Percentiles rank a stretch among this genome's conserved stretches.
Conservation (phyloP, 352 stramenopile genomes). For the Plasmopara viticola region DNA sequence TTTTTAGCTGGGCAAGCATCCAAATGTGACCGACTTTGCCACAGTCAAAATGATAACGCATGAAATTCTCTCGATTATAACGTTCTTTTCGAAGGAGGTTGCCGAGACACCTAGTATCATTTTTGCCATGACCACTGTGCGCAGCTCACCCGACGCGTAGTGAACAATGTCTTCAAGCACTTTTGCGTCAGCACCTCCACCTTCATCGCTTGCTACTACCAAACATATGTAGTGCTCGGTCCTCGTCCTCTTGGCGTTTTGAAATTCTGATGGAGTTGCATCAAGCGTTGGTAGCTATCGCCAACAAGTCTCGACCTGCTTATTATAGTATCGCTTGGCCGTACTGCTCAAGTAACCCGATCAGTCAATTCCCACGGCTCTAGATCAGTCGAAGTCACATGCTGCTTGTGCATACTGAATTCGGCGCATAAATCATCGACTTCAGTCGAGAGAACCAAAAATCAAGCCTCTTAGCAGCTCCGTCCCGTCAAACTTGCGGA, state of each 20-base stretch:
- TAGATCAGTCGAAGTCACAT: no score
- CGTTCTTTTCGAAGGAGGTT: conserved; percentile 1
- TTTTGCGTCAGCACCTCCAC: no score
- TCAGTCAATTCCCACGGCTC: no score
- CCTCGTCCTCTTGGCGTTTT: no score
- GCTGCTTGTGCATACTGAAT: not conserved
- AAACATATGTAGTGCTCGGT: no score
- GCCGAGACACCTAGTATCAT: no score
- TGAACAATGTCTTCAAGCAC: no score
- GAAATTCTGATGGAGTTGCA: not conserved
- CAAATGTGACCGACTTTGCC: not conserved
- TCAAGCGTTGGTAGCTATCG: not conserved
- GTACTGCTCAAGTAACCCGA: no score
- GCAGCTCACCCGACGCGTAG: no score
- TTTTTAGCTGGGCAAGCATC: no score
- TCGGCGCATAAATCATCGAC: not conserved
- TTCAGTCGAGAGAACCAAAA: not conserved
- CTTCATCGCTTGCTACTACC: no score
- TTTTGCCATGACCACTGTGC: no score
- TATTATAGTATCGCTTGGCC: not conserved
- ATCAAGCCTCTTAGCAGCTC: not conserved
- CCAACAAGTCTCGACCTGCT: not conserved
- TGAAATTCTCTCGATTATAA: not conserved
- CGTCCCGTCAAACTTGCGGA: not conserved
- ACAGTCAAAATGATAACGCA: not conserved